phyloP scores from a whole-genome alignment of 306 rosid species.

The Gastrolobium bilobum region DNA sequence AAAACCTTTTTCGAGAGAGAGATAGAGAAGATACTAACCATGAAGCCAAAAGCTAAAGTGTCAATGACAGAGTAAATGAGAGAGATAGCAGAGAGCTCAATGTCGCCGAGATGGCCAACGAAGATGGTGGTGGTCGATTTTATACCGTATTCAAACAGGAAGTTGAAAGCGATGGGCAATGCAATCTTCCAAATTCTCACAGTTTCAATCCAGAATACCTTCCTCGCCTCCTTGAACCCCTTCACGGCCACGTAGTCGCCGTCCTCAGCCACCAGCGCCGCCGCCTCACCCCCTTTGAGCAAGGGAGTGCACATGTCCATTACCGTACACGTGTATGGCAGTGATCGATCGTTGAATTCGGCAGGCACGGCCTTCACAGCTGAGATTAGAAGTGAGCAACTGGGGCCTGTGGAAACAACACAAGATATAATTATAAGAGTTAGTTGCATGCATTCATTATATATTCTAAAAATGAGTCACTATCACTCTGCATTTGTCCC shows the following conservation, averaged over 20 bases:
- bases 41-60: constrained; percentile 80
- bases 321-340: constrained; percentile 36
- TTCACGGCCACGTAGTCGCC: constrained; percentile 60
- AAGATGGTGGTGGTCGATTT: constrained; percentile 72
- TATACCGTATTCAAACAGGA: constrained; percentile 62
- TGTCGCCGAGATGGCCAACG: constrained; percentile 82
- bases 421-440: too few relatives aligned
- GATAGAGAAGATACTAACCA: constrained; percentile 51
- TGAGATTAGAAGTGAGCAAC: too few relatives aligned
- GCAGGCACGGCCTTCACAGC: too few relatives aligned
- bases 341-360: constrained; percentile 10
- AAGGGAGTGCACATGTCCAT: constrained; percentile 43
- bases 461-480: too few relatives aligned
- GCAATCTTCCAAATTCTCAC: constrained; percentile 70
- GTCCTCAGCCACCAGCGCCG: constrained; percentile 41
- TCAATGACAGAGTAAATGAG: constrained; percentile 72
- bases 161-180: constrained; percentile 60
- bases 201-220: constrained; percentile 59
- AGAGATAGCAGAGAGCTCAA: constrained; percentile 82
- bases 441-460: too few relatives aligned
- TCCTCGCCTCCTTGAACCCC: constrained; percentile 37
- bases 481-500: too few relatives aligned
- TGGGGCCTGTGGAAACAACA: too few relatives aligned
- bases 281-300: constrained; percentile 38
- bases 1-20: not conserved